Evolutionary conservation across 805 yeast genomes (phyloP).

Genomic region (Scheffersomyces stipitis): DNA sequence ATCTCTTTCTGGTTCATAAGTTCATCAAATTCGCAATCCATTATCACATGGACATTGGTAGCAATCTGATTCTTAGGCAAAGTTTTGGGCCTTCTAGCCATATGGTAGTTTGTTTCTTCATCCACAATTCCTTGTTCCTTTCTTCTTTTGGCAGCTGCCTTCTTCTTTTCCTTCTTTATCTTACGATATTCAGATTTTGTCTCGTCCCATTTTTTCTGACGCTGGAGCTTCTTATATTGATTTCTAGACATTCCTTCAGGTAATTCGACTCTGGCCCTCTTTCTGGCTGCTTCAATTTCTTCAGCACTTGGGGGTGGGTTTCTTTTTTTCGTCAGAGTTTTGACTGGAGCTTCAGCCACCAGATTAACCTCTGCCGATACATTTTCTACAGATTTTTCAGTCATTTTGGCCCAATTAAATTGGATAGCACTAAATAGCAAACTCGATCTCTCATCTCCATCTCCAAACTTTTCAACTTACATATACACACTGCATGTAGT

Average conservation of each 20-base stretch:
- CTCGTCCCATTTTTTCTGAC: constrained; percentile 58
- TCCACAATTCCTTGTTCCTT: constrained; percentile 26
- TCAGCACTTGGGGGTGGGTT: constrained; percentile 10
- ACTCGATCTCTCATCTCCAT: no score
- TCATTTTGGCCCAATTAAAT: no score
- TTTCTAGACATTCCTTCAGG: constrained; percentile 89
- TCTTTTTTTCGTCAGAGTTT: constrained; percentile 4
- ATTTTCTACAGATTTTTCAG: no score
- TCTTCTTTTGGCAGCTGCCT: constrained; percentile 29
- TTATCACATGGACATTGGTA: constrained; percentile 55
- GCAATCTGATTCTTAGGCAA: constrained; percentile 46
- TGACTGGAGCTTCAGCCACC: no score
- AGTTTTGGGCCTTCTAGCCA: constrained; percentile 26
- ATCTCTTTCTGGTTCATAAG: constrained; percentile 75
- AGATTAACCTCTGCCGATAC: no score
- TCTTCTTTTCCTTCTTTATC: constrained; percentile 55
- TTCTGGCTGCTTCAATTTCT: constrained; percentile 12
- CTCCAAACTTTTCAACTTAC: no score
- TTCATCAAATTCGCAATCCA: constrained; percentile 92
- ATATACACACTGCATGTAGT: no score
- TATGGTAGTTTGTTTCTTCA: constrained; percentile 25
- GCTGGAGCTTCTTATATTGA: constrained; percentile 77
- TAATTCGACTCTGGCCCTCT: constrained; percentile 20
- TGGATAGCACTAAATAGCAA: no score
- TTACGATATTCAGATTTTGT: constrained; percentile 60